phyloP scores from a whole-genome alignment of 352 stramenopile species.

The Globisporangium ultimum region DNA sequence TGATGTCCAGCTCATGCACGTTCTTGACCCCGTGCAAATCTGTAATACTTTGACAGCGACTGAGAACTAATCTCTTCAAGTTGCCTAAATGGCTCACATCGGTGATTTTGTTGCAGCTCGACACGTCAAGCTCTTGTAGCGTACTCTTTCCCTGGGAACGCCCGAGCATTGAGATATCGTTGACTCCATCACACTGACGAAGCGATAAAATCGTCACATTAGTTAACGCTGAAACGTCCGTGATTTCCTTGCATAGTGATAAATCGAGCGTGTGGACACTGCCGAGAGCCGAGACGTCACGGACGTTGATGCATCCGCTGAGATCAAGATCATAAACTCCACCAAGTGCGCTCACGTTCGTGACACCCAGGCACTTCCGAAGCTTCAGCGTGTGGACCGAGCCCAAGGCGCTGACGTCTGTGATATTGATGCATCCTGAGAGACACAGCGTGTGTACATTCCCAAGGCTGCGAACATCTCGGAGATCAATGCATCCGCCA shows the following conservation, averaged over 20 bases:
- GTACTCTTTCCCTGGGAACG: not conserved
- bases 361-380: slow-evolving; percentile 38
- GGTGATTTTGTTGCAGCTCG: slow-evolving; percentile 37
- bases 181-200: slow-evolving; percentile 46
- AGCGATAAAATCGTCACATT: slow-evolving; percentile 39
- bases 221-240: slow-evolving; percentile 43
- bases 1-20: slow-evolving; percentile 61
- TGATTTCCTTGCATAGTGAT: slow-evolving; percentile 44
- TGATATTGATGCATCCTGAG: slow-evolving; percentile 57
- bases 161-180: slow-evolving; percentile 39
- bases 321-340: slow-evolving; percentile 51
- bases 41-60: slow-evolving; percentile 45
- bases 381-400: slow-evolving; percentile 46
- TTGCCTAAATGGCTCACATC: slow-evolving; percentile 33
- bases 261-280: slow-evolving; percentile 51
- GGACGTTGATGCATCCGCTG: slow-evolving; percentile 50
- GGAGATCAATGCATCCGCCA: slow-evolving; percentile 41
- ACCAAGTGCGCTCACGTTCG: slow-evolving; percentile 35
- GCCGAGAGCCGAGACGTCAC: slow-evolving; percentile 43
- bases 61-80: slow-evolving; percentile 47
- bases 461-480: slow-evolving; percentile 38
- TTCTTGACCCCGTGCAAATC: slow-evolving; percentile 34
- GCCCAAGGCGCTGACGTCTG: slow-evolving; percentile 44
- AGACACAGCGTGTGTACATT: slow-evolving; percentile 44
- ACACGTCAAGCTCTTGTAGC: slow-evolving; percentile 55